Base-by-base conservation (phyloP, 2,329 filamentous ascomycete genomes). In the Leptographium wingfieldii region DNA sequence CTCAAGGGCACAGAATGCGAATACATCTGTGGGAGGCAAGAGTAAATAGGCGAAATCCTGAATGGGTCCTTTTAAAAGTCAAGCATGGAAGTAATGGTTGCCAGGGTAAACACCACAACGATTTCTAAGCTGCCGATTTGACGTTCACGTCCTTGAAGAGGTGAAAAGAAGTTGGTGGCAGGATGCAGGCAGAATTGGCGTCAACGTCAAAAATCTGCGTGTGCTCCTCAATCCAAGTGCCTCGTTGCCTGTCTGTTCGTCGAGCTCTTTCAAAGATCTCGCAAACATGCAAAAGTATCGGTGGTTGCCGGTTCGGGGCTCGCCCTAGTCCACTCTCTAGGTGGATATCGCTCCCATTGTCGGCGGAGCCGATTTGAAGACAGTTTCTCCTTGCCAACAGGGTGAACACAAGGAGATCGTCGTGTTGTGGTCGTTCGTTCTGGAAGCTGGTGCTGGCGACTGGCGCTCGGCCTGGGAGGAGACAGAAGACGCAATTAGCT, bases 1-100 rank as follows among this genome's bases (percentile, higher is more conserved):
- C 49, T 61, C n/a, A 65, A 57, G 19, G 65, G 61, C 22, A 55
- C 55, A 29, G 61, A 62, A 61, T 60, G 61, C 54, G 67, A 65
- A 67, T 64, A 64, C 69, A 70, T 70, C 64, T 64, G 63, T 35
- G 38, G 25, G 48, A 31, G 19, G 16, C 19, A 19, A 51, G 43
- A 9, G 12, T 22, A 22, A 48, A 5, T 25, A 12, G 38, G 19
- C 27, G 25, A 29, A 16, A 16, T 19, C 40, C 14, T 43, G 16
- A 16, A 43, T 43, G 40, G 22, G 22, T 22, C 22, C 22, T 22
- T 22, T 22, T 22, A 22, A 1, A 22, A 19, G 53, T 16, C 27
- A 16, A 31, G 12, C 25, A 31, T 31, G 25, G 16, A 9, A 27
- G 5, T 33, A 19, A 19, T 51, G 16, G 46, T 11, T 27, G 12